A percentile compares a stretch with the other conserved stretches of the same genome.
Evolutionary conservation across 2,329 filamentous ascomycete species (phyloP).

Genomic region (Claviceps digitariae): DNA sequence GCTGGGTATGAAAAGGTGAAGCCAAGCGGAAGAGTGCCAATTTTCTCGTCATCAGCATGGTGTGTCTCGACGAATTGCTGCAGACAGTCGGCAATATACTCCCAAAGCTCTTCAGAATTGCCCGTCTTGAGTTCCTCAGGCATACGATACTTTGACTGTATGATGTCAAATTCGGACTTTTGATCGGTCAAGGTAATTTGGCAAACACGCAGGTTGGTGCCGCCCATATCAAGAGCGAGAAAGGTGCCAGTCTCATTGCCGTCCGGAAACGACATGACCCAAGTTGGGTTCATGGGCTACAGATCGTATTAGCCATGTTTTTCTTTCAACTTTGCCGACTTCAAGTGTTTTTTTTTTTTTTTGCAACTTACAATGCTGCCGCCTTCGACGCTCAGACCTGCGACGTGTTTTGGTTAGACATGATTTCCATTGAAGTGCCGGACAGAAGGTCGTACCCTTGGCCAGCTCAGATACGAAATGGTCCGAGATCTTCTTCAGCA

Average conservation of each 20-base stretch:
- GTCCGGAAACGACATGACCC: constrained; percentile 82
- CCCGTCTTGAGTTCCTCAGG: constrained; percentile 85
- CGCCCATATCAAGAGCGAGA: constrained; percentile 87
- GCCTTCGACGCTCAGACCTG: constrained; percentile 72
- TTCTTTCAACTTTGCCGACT: background rate
- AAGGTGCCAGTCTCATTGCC: constrained; percentile 80
- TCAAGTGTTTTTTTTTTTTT: background rate
- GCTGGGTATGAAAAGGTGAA: constrained; percentile 97
- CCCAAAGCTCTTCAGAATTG: constrained; percentile 76
- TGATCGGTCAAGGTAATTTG: constrained; percentile 79
- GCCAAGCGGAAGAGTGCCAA: constrained; percentile 62
- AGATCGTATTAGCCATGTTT: constrained; percentile 9
- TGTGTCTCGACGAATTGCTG: constrained; percentile 83
- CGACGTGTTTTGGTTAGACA: constrained; percentile 7
- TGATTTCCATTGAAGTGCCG: background rate
- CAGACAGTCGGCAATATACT: constrained; percentile 86
- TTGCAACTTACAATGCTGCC: constrained; percentile 82
- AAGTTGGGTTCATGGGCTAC: constrained; percentile 94
- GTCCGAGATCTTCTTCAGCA: constrained; percentile 78
- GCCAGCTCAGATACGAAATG: constrained; percentile 82
- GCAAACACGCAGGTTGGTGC: constrained; percentile 90
- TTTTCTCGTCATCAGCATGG: constrained; percentile 50
- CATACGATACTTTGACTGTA: constrained; percentile 92
- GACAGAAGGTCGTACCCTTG: constrained; percentile 47
- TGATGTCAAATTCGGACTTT: constrained; percentile 84